These are phyloP conservation scores for Gnomoniopsis sp. DNA, from an alignment of 2,329 filamentous ascomycete genomes.

Conservation along the genomic window DNA sequence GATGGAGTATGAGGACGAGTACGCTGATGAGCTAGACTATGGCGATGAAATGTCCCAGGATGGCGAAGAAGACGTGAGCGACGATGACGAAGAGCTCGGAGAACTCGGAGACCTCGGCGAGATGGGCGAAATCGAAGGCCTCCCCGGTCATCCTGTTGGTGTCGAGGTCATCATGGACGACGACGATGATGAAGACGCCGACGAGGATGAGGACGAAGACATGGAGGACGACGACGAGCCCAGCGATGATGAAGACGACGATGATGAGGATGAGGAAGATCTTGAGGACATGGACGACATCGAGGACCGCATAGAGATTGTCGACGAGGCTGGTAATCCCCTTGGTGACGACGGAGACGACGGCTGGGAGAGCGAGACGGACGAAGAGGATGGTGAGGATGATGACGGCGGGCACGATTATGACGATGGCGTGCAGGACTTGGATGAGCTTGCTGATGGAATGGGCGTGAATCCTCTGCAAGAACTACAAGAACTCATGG, in stretches of 20 bases:
- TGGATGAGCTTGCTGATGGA: conserved; percentile 43
- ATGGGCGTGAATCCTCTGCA: conserved; percentile 8
- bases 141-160: conserved; percentile 59
- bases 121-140: conserved; percentile 81
- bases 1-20: conserved; percentile 82
- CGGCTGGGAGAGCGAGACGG: conserved; percentile 59
- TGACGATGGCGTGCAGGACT: conserved; percentile 52
- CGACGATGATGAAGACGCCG: conserved; percentile 60
- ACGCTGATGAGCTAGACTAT: conserved; percentile 92
- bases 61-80: conserved; percentile 83
- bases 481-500: conserved; percentile 53
- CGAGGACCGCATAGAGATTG: conserved; percentile 51
- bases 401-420: conserved; percentile 44
- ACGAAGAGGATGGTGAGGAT: conserved; percentile 49
- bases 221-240: conserved; percentile 57
- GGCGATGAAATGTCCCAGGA: conserved; percentile 73
- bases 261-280: conserved; percentile 56
- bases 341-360: conserved; percentile 58
- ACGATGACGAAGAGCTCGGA: conserved; percentile 79
- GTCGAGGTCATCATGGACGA: conserved; percentile 79
- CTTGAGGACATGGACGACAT: conserved; percentile 48
- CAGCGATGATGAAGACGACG: conserved; percentile 45
- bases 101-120: too few species aligned
- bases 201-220: conserved; percentile 58
- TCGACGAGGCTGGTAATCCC: conserved; percentile 60